A percentile compares a stretch with the other conserved stretches of the same genome.
These are phyloP conservation scores for Pichia sp. DNA, from an alignment of 1,139 yeast species.

Conservation along the genomic window DNA sequence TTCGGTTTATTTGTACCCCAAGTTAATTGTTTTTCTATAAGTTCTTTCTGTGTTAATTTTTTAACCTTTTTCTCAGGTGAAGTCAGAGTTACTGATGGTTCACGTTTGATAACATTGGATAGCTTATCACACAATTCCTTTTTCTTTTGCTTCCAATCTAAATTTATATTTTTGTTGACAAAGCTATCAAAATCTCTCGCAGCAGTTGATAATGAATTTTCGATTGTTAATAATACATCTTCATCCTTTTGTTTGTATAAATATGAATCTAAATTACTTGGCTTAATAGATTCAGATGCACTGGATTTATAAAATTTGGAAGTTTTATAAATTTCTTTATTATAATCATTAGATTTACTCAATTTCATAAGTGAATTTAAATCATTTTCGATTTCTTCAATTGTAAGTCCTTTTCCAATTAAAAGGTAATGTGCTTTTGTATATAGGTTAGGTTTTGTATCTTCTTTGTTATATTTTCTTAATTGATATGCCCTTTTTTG, in stretches of 20 bases:
- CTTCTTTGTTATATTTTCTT: constrained; percentile 38
- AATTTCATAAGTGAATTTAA: not conserved
- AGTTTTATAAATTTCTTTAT: not conserved
- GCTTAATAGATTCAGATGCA: not conserved
- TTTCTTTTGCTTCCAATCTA: constrained; percentile 80
- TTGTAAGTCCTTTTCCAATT: constrained; percentile 84
- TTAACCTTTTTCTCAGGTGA: constrained; percentile 20
- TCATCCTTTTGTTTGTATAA: constrained; percentile 72
- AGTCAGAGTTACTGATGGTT: constrained; percentile 13
- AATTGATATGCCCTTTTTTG: constrained; percentile 61
- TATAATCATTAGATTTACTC: not conserved
- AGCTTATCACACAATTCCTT: constrained; percentile 65
- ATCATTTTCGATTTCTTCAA: constrained; percentile 56
- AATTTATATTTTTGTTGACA: constrained; percentile 62
- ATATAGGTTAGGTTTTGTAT: constrained; percentile 37
- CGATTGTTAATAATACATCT: constrained; percentile 75
- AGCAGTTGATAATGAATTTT: constrained; percentile 67
- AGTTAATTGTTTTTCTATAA: constrained; percentile 20
- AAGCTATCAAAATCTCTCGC: constrained; percentile 78
- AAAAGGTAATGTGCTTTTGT: constrained; percentile 87
- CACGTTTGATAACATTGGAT: constrained; percentile 38
- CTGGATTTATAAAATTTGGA: not conserved
- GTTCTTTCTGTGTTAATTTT: constrained; percentile 15
- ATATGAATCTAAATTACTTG: constrained; percentile 45
- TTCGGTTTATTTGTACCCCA: constrained; percentile 26